A percentile compares a stretch with the other conserved stretches of the same genome.
Evolutionary conservation across 2,329 filamentous ascomycete genomes (phyloP).

Genomic region (Diaporthe australafricana): DNA sequence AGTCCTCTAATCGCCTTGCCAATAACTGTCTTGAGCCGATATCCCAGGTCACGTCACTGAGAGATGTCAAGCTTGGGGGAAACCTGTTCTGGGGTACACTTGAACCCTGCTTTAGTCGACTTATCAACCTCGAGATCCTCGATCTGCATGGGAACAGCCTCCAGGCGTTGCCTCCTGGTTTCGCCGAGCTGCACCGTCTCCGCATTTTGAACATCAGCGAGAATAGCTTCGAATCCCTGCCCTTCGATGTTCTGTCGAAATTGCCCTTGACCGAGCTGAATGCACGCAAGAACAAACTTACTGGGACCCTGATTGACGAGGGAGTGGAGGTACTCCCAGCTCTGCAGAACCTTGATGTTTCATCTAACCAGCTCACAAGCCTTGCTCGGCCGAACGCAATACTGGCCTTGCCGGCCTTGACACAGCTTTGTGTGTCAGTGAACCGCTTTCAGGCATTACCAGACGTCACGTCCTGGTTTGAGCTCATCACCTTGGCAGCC

Average conservation of each 20-base stretch:
- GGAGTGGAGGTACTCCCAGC: conserved; percentile 68
- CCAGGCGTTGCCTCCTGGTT: conserved; percentile 73
- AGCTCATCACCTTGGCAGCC: conserved; percentile 77
- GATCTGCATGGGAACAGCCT: conserved; percentile 87
- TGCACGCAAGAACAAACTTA: conserved; percentile 82
- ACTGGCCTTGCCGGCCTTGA: conserved; percentile 77
- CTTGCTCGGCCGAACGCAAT: conserved; percentile 54
- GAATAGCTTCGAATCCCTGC: conserved; percentile 79
- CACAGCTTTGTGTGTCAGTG: conserved; percentile 80
- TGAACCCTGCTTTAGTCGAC: conserved; percentile 69
- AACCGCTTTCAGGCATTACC: conserved; percentile 83
- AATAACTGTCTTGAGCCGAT: conserved; percentile 80
- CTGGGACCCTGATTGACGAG: conserved; percentile 76
- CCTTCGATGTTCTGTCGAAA: conserved; percentile 74
- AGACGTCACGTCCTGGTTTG: conserved; percentile 78
- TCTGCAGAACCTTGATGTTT: conserved; percentile 82
- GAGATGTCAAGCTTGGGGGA: conserved; percentile 84
- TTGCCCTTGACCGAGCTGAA: conserved; percentile 80
- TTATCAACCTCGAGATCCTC: conserved; percentile 80
- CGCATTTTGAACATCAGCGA: conserved; percentile 83
- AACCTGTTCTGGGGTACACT: conserved; percentile 80
- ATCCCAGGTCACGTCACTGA: conserved; percentile 76
- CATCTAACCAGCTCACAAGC: conserved; percentile 77
- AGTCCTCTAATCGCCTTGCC: conserved; percentile 85
- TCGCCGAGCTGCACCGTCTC: conserved; percentile 76